Evolutionary conservation across 2,329 filamentous ascomycete genomes (phyloP), one percentile per base, ranked within the genome.

Genomic region (Xylaria sp.): DNA sequence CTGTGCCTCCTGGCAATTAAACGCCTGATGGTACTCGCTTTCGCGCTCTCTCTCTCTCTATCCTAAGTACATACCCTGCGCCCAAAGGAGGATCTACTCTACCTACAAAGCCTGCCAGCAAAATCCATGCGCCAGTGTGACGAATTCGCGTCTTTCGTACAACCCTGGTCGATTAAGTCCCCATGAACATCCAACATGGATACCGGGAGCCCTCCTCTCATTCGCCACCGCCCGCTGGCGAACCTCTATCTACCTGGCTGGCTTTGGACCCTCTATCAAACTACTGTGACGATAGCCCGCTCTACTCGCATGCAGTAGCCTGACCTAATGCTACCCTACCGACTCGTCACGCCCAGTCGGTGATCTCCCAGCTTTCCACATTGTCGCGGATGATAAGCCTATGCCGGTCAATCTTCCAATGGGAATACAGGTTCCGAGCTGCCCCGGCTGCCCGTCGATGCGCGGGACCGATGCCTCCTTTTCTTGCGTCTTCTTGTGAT

Each of bases 401-500:
- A 75, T 90, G 86, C 72, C 92, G 89, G 75, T 92, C 90, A 75
- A 94, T 93, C 68, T 84, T 84, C 86, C 91, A 92, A 85, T 80
- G 91, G 80, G 79, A 87, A 81, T 85, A 92, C 81, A 83, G 87
- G 80, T 85, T 88, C 82, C 82, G 88, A 78, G 84, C 87, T 79
- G 81, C 89, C 79, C 88, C 87, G 84, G 82, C 93, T 78, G 85
- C 94, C 85, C 92, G 82, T 66, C 82, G 81, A 78, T 89, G 86
- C 66, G 90, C 90, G 57, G 86, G 85, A 13, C 89, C 88, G 62
- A 84, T 79, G 35, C 88, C 88, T 67, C 88, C 90, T 71, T 84
- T 83, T 73, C 82, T 84, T 44, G 90, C 89, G 76, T 91, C 88
- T 48, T 86, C 82, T 51, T 84, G 83, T 37, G 85, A 86, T 71